These are phyloP conservation scores for Boletus sp. DNA, from an alignment of 768 basidiomycete genomes.

Conservation along the genomic window DNA sequence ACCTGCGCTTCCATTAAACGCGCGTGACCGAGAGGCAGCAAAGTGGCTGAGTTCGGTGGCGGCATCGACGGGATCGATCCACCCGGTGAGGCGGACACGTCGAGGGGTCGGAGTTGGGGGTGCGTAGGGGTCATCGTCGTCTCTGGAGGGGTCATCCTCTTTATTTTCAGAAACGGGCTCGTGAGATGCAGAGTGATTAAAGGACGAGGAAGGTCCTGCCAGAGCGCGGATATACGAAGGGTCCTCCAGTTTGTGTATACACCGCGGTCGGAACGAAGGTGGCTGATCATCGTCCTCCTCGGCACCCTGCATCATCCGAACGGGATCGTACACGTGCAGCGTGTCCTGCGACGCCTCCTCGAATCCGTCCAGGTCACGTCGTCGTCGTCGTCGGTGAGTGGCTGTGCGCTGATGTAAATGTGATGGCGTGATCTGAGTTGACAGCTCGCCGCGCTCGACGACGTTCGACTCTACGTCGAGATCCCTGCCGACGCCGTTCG, in stretches of 20 bases:
- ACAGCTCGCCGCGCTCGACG: neutral
- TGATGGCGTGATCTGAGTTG: neutral
- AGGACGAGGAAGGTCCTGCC: conserved; percentile 8
- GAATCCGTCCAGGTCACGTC: conserved; percentile 7
- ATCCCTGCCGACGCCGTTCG: conserved; percentile 40
- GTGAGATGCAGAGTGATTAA: neutral
- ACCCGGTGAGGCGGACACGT: conserved; percentile 51
- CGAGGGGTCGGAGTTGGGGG: conserved; percentile 23
- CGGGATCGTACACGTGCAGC: conserved; percentile 13
- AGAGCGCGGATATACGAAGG: conserved; percentile 28
- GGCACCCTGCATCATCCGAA: conserved; percentile 32
- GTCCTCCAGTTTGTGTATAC: conserved; percentile 56
- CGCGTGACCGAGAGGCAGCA: conserved; percentile 29
- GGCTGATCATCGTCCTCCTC: conserved; percentile 28
- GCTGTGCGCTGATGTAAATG: conserved; percentile 2
- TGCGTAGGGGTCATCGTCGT: conserved; percentile 5
- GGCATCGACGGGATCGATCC: conserved; percentile 54
- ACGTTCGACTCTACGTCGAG: conserved; percentile 39
- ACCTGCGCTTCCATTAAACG: neutral
- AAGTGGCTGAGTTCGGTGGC: conserved; percentile 52
- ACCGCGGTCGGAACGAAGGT: conserved; percentile 35
- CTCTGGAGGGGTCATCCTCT: neutral
- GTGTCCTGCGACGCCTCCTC: conserved; percentile 19
- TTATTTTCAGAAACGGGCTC: neutral
- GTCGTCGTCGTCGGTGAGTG: conserved; percentile 10